Evolutionary conservation across 2,329 filamentous ascomycete species (phyloP).

Genomic region (Hymenoscyphus infarciens): DNA sequence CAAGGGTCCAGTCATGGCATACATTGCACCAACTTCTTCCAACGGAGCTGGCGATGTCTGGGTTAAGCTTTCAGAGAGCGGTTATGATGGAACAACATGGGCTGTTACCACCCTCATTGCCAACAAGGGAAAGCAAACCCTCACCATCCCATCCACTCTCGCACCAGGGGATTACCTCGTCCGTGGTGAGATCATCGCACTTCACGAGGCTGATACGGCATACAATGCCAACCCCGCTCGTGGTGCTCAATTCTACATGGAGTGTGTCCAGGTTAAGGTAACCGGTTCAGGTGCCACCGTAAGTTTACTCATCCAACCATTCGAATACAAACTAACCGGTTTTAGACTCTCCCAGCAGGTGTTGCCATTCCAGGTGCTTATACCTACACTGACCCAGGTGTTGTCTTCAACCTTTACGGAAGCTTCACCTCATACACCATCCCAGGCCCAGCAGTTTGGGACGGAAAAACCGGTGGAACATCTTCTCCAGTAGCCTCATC

Average conservation of each 20-base stretch:
- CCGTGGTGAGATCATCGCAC: conserved; percentile 43
- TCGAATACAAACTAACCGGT: neutral
- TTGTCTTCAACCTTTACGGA: conserved; percentile 42
- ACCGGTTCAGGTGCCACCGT: conserved; percentile 27
- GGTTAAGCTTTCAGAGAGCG: conserved; percentile 45
- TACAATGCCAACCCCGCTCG: conserved; percentile 20
- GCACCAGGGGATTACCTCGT: conserved; percentile 42
- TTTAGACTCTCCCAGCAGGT: conserved; percentile 19
- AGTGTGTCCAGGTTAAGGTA: conserved; percentile 42
- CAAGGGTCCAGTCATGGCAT: conserved; percentile 51
- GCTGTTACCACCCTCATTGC: conserved; percentile 40
- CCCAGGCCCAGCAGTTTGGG: conserved; percentile 41
- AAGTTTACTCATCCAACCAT: neutral
- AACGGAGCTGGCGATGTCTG: conserved; percentile 50
- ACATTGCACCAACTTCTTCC: conserved; percentile 40
- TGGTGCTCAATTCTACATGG: conserved; percentile 44
- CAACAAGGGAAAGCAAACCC: conserved; percentile 41
- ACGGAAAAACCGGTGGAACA: conserved; percentile 2
- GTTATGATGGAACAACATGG: conserved; percentile 36
- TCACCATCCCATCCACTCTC: conserved; percentile 40
- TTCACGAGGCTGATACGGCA: conserved; percentile 39
- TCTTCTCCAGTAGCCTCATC: neutral
- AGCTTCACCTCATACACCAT: conserved; percentile 37
- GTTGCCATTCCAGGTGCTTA: conserved; percentile 32
- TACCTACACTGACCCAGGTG: conserved; percentile 38